Evolutionary conservation across 1,139 yeast species (phyloP).

Genomic region (Zygoascus meyerae): DNA sequence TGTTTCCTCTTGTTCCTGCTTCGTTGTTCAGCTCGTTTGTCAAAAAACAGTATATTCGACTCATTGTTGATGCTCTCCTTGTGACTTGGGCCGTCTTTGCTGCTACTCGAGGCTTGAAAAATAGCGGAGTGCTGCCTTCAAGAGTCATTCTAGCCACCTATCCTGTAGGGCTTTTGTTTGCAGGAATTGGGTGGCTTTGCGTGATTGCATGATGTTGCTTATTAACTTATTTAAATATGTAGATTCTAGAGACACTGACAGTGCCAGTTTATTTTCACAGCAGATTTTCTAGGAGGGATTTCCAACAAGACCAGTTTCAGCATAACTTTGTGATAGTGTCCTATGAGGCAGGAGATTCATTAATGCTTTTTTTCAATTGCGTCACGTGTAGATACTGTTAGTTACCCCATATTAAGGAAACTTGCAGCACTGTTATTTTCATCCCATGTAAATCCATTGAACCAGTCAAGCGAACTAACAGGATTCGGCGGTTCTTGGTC

Average conservation of each 20-base stretch:
- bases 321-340: no score
- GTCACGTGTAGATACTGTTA: background rate
- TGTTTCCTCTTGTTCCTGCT: slow-evolving; percentile 71
- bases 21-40: slow-evolving; percentile 56
- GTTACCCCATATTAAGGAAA: background rate
- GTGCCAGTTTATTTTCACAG: no score
- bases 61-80: slow-evolving; percentile 48
- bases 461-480: slow-evolving; percentile 23
- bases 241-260: no score
- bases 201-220: slow-evolving; percentile 49
- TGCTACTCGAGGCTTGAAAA: slow-evolving; percentile 56
- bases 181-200: slow-evolving; percentile 71
- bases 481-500: slow-evolving; percentile 1
- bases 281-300: no score
- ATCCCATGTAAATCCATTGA: slow-evolving; percentile 26
- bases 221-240: no score
- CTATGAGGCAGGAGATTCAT: no score
- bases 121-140: slow-evolving; percentile 64
- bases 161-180: slow-evolving; percentile 72
- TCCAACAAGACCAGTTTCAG: no score
- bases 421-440: slow-evolving; percentile 10
- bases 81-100: slow-evolving; percentile 72
- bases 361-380: background rate
- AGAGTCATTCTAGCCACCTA: slow-evolving; percentile 68
- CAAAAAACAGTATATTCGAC: slow-evolving; percentile 49